Percentiles rank a stretch among this genome's conserved stretches.
Evolutionary conservation across 2,329 filamentous ascomycete species (phyloP).

Genomic region (Penicillium sp.): DNA sequence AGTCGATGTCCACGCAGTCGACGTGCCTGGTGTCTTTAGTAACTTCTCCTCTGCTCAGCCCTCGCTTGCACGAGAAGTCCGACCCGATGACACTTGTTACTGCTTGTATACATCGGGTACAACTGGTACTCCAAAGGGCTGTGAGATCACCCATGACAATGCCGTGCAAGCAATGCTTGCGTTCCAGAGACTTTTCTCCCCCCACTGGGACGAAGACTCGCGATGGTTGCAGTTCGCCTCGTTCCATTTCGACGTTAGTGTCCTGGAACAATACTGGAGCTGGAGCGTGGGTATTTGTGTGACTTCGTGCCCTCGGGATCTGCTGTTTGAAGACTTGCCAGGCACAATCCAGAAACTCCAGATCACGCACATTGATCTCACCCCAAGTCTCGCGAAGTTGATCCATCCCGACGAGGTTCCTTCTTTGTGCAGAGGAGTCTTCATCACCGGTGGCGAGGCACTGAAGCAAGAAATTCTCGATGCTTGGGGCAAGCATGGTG

Average conservation of each 20-base stretch:
- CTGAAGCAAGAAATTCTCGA: constrained; percentile 85
- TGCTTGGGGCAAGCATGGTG: constrained; percentile 69
- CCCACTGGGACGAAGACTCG: constrained; percentile 68
- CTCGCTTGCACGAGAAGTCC: constrained; percentile 30
- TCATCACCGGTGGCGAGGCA: constrained; percentile 87
- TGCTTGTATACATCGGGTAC: constrained; percentile 85
- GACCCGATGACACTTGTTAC: constrained; percentile 61
- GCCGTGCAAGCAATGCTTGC: constrained; percentile 83
- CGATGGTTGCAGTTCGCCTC: constrained; percentile 90
- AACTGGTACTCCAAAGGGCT: constrained; percentile 80
- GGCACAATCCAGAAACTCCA: constrained; percentile 62
- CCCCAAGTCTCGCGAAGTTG: constrained; percentile 75
- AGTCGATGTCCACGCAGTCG: constrained; percentile 45
- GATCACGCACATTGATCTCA: constrained; percentile 89
- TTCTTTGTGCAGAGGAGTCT: constrained; percentile 71
- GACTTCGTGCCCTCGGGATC: constrained; percentile 71
- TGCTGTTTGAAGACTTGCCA: constrained; percentile 78
- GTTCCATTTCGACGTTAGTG: constrained; percentile 89
- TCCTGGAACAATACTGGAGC: constrained; percentile 91
- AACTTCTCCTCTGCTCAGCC: constrained; percentile 33
- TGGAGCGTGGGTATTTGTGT: constrained; percentile 87
- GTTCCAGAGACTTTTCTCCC: constrained; percentile 68
- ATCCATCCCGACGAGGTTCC: constrained; percentile 75
- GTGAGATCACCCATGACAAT: constrained; percentile 82
- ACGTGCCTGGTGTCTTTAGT: constrained; percentile 37